Evolutionary conservation across 208 protist genomes (phyloP), one percentile per base, ranked within the genome.

Genomic region (Acanthamoeba royreba): DNA sequence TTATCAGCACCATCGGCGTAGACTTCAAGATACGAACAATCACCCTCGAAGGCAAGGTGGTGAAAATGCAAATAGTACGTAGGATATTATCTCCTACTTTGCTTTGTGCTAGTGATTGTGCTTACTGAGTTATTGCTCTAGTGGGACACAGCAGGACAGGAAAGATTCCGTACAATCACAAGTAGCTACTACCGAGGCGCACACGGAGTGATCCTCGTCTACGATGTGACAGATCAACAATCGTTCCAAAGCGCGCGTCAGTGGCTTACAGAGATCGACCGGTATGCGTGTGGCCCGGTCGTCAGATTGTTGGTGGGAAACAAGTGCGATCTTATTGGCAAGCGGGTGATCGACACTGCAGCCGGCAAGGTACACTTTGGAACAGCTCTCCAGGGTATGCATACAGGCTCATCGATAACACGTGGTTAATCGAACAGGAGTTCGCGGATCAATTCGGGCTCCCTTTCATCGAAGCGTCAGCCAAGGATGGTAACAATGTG

Each of bases 41-140:
- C 52, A 98, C 98, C 92, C 95, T 99, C 11, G 98, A 99, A 88
- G 98, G 98, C 46, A 99, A 99, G 95, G 98, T 98, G 8, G 98
- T 99, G 94, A 99, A 99, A 95, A 97, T 99, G 31, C 99, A 99
- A 96, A 99, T 99, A n/a, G n/a, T n/a, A n/a, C n/a, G n/a, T n/a
- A n/a, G n/a, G n/a, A n/a, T n/a, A n/a, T n/a, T n/a, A n/a, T n/a
- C n/a, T n/a, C n/a, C n/a, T n/a, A n/a, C n/a, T n/a, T n/a, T n/a
- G n/a, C n/a, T n/a, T n/a, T n/a, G n/a, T n/a, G n/a, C n/a, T n/a
- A n/a, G n/a, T n/a, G n/a, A n/a, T n/a, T n/a, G n/a, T n/a, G n/a
- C n/a, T n/a, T n/a, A n/a, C n/a, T n/a, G n/a, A n/a, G n/a, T n/a
- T n/a, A n/a, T n/a, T n/a, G n/a, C n/a, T n/a, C n/a, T n/a, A n/a